phyloP scores from a whole-genome alignment of 331 rosid species.

The Phaseolus coccineus region DNA sequence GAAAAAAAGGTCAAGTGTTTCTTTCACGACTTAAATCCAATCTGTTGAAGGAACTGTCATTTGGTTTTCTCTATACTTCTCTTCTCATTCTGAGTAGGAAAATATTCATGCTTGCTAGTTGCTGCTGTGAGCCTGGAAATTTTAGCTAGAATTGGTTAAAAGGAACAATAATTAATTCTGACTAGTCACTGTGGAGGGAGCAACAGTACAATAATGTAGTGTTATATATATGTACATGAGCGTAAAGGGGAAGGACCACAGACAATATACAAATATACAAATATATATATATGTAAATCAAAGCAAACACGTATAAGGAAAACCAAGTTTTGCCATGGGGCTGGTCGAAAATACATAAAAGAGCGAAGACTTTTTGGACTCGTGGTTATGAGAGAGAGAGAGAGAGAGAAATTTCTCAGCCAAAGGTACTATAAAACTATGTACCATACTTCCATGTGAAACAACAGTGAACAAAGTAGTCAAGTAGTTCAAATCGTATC shows the following conservation, averaged over 20 bases:
- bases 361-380: conserved; percentile 54
- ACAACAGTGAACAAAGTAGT: conserved; percentile 52
- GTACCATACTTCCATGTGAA: conserved; percentile 64
- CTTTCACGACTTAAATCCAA: conserved; percentile 25
- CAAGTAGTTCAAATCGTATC: conserved; percentile 40
- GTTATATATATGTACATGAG: conserved; percentile 3
- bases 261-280: not conserved
- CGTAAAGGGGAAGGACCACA: conserved; percentile 45
- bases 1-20: conserved; percentile 15
- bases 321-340: conserved; percentile 42
- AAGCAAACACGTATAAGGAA: conserved; percentile 41
- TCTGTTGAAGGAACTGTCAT: conserved; percentile 17
- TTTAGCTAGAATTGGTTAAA: conserved; percentile 38
- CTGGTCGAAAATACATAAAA: conserved; percentile 45
- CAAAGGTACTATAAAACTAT: conserved; percentile 21
- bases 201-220: conserved; percentile 43
- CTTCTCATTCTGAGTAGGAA: conserved; percentile 13
- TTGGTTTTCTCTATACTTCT: conserved; percentile 27
- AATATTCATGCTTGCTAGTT: conserved; percentile 24
- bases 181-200: conserved; percentile 27
- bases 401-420: conserved; percentile 36
- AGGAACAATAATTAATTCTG: conserved; percentile 43
- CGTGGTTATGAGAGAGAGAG: conserved; percentile 35
- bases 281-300: not conserved
- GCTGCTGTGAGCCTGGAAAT: conserved; percentile 31